Evolutionary conservation across 139 green algal genomes (phyloP).

Genomic region (Chlamydomonas sphaeroides): DNA sequence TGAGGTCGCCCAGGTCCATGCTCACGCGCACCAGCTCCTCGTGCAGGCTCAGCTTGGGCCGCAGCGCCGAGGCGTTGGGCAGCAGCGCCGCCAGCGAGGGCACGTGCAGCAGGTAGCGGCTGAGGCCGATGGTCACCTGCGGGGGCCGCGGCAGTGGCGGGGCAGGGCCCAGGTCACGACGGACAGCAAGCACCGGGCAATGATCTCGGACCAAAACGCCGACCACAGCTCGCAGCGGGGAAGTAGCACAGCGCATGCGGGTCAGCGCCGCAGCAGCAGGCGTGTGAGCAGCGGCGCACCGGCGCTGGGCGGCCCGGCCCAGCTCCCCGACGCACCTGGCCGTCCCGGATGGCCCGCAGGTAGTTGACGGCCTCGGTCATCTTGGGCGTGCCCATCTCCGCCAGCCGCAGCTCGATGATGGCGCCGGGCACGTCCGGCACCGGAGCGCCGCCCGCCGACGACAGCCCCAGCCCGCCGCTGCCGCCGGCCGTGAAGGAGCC

Average conservation of each 20-base stretch:
- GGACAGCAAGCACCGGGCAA: too few relatives aligned
- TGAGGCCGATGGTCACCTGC: conserved; percentile 15
- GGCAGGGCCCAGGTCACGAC: too few relatives aligned
- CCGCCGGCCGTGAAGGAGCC: too few relatives aligned
- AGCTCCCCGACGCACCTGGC: background rate
- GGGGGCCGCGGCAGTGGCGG: too few relatives aligned
- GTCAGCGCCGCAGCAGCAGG: too few relatives aligned
- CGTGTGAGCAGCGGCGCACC: too few relatives aligned
- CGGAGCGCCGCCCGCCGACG: too few relatives aligned
- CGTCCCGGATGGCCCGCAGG: conserved; percentile 16
- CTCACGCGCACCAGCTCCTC: conserved; percentile 38
- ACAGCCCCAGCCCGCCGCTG: too few relatives aligned
- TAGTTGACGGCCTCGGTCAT: conserved; percentile 33
- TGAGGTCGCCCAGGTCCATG: conserved; percentile 31
- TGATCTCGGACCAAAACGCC: too few relatives aligned
- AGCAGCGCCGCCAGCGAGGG: conserved; percentile 22
- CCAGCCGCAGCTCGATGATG: conserved; percentile 28
- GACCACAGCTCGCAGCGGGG: too few relatives aligned
- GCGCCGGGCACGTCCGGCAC: background rate
- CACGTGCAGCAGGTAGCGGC: conserved; percentile 37
- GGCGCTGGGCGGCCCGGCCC: background rate
- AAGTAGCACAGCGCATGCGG: too few relatives aligned
- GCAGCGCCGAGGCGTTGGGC: conserved; percentile 29
- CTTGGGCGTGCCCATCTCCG: conserved; percentile 32
- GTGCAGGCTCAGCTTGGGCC: conserved; percentile 31